Evolutionary conservation across 2,329 filamentous ascomycete genomes (phyloP), one percentile per base, ranked within the genome.

Genomic region (Bipolaris bicolor): DNA sequence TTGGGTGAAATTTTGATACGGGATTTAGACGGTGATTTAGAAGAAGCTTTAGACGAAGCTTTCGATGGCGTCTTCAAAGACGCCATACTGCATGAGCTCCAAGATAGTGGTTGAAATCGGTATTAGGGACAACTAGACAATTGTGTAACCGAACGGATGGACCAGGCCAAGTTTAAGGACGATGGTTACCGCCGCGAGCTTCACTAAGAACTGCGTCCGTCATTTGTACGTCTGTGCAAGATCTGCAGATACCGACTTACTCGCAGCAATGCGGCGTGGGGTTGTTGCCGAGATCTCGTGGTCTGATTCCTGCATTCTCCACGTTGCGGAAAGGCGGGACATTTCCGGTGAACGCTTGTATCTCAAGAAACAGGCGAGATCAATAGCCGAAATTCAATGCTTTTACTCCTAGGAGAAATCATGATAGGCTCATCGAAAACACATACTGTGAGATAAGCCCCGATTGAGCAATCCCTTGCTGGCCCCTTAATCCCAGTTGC

Each of bases 391-490:
- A 5, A 7, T 20, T 6, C 15, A 26, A 18, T 20, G 26, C 7
- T 52, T 26, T 41, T 34, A n/a, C 16, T 20, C 22, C 13, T 16
- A 34, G 6, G 22, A 18, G 31, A 41, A 24, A 5, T 20, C 20
- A 33, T 5, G 18, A 45, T 29, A 31, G 41, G 18, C 1, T 24
- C 26, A 46, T 29, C 40, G 9, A 41, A 7, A 15, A 47, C 48
- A 20, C 20, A 7, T 15, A 41, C n/a, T 40, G 18, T 22, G 18
- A 26, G 18, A 29, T 18, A 4, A 18, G 9, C 4, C 11, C 46
- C 9, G n/a, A 20, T 24, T 13, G 10, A 39, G 48, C 16, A 46
- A 56, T 56, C 53, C 53, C 34, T 55, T 55, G 40, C 24, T 45
- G 39, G 15, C 33, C 47, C 47, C 47, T 51, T 55, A 24, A 41